Conservation (phyloP, 345 rosid genomes). For the Sonneratia caseolaris region DNA sequence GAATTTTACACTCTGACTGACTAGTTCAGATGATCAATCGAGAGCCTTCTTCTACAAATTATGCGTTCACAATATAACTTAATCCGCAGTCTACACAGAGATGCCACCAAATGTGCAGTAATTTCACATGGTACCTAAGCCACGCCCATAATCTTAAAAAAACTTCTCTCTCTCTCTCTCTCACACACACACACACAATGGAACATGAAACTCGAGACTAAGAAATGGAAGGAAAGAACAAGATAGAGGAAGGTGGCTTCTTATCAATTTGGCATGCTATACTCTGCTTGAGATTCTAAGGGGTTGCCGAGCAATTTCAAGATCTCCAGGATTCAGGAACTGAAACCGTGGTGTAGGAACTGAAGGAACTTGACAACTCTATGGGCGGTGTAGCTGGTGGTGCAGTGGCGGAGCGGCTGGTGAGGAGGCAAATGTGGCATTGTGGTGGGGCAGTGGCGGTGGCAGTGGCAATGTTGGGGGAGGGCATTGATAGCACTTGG, state of each 20-base stretch:
- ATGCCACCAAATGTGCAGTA: no score
- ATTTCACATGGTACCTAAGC: no score
- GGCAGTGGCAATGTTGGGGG: slow-evolving; percentile 23
- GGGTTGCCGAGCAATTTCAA: background rate
- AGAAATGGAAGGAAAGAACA: background rate
- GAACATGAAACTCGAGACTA: background rate
- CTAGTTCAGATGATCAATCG: no score
- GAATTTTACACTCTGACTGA: no score
- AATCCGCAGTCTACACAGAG: no score
- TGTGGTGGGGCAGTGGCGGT: slow-evolving; percentile 17
- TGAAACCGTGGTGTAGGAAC: no score
- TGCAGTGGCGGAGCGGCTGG: slow-evolving; percentile 28
- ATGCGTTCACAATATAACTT: no score
- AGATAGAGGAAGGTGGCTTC: background rate
- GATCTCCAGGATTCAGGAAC: no score
- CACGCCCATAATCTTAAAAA: no score
- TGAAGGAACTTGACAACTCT: slow-evolving; percentile 2
- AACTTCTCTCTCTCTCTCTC: background rate
- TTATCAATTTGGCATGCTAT: background rate
- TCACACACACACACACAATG: background rate
- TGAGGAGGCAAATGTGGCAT: slow-evolving; percentile 15
- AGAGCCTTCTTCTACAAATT: no score
- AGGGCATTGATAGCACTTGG: slow-evolving; percentile 94
- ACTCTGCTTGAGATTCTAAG: background rate
- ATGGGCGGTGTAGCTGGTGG: slow-evolving; percentile 34